Conservation (phyloP, 2,329 filamentous ascomycete species). For the Aspergillus aculeatinus region DNA sequence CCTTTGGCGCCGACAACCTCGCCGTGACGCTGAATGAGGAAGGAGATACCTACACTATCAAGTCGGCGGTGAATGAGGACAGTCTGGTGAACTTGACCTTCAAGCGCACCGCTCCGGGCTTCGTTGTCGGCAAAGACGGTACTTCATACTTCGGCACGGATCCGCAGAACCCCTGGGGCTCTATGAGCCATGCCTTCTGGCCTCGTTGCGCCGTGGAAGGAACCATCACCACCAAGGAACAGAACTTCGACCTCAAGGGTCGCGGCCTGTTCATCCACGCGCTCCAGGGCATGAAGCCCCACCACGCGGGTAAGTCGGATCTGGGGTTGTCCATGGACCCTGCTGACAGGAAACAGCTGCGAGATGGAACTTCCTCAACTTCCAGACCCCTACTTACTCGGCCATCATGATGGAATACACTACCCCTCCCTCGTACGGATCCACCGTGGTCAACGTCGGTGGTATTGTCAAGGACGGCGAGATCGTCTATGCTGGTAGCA, state of each 20-base stretch:
- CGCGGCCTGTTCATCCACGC: constrained; percentile 78
- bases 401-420: constrained; percentile 95
- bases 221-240: constrained; percentile 77
- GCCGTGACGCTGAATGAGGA: constrained; percentile 84
- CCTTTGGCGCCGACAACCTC: constrained; percentile 82
- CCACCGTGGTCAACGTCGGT: constrained; percentile 78
- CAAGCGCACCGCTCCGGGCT: constrained; percentile 73
- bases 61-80: constrained; percentile 78
- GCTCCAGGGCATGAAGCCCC: constrained; percentile 97
- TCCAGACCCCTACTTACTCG: constrained; percentile 83
- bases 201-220: constrained; percentile 80
- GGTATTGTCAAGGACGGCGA: constrained; percentile 78
- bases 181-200: constrained; percentile 93
- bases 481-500: constrained; percentile 70
- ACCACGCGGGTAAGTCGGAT: constrained; percentile 71
- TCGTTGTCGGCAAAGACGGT: constrained; percentile 80
- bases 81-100: constrained; percentile 85
- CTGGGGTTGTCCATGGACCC: background rate
- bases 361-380: constrained; percentile 90
- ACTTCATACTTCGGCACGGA: constrained; percentile 85
- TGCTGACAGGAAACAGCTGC: constrained; percentile 53
- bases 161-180: constrained; percentile 80
- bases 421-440: constrained; percentile 89
- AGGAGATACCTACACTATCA: constrained; percentile 79
- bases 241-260: constrained; percentile 78